Conservation (phyloP, 352 stramenopile genomes). For the Phytopythium chamaehyphon region DNA sequence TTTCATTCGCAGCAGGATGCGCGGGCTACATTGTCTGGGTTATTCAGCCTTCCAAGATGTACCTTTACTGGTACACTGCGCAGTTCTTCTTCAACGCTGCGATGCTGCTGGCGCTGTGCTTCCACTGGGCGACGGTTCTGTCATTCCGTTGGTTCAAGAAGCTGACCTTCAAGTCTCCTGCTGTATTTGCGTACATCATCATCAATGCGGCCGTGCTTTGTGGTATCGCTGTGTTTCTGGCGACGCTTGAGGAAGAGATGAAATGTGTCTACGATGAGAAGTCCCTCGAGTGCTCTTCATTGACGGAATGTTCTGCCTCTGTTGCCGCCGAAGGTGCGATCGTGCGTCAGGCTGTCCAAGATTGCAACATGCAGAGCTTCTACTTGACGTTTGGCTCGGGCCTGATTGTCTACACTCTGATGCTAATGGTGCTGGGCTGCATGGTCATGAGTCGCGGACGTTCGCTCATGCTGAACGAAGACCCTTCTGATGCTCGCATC, state of each 20-base stretch:
- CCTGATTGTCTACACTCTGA: slow-evolving; percentile 81
- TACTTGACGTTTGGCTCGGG: slow-evolving; percentile 73
- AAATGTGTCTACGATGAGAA: slow-evolving; percentile 70
- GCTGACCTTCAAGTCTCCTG: slow-evolving; percentile 72
- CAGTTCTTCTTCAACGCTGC: slow-evolving; percentile 88
- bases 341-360: slow-evolving; percentile 61
- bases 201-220: slow-evolving; percentile 60
- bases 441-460: slow-evolving; percentile 86
- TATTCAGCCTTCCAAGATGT: slow-evolving; percentile 78
- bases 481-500: slow-evolving; percentile 75
- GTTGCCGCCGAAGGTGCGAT: slow-evolving; percentile 65
- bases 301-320: slow-evolving; percentile 45
- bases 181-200: slow-evolving; percentile 65
- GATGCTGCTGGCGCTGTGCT: slow-evolving; percentile 87
- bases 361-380: slow-evolving; percentile 77
- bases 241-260: slow-evolving; percentile 49
- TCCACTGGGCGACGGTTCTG: slow-evolving; percentile 82
- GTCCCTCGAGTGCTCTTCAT: slow-evolving; percentile 47
- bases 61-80: slow-evolving; percentile 79
- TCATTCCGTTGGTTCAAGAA: slow-evolving; percentile 89
- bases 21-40: slow-evolving; percentile 81
- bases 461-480: slow-evolving; percentile 84
- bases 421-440: slow-evolving; percentile 82
- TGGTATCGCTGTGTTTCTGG: slow-evolving; percentile 62
- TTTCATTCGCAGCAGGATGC: slow-evolving; percentile 78